phyloP scores from a whole-genome alignment of 2,329 filamentous ascomycete species.

The Dactylellina parvicollis region DNA sequence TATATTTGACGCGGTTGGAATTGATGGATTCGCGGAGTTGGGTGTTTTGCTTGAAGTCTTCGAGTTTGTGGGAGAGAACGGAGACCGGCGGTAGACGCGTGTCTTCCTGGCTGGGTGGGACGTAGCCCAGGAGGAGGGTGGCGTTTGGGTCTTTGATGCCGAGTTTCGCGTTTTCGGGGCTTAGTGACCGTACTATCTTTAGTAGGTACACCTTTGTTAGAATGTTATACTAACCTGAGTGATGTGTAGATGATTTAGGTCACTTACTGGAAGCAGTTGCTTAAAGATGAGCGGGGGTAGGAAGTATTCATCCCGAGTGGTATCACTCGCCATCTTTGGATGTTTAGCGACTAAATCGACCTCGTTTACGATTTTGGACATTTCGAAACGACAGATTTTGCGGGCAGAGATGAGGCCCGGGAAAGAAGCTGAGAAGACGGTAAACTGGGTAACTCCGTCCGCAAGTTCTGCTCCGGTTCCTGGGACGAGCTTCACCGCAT shows the following conservation, averaged over 20 bases:
- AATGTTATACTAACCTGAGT: too few species aligned
- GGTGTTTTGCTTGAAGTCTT: neutral
- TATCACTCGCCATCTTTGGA: slow-evolving; percentile 5
- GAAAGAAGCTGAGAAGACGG: neutral
- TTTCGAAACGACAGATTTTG: slow-evolving; percentile 22
- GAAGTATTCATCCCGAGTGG: slow-evolving; percentile 7
- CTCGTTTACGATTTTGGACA: slow-evolving; percentile 44
- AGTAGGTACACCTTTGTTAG: too few species aligned
- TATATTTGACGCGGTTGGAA: neutral
- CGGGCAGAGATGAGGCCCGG: slow-evolving; percentile 8
- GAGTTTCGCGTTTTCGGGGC: neutral
- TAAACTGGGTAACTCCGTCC: neutral
- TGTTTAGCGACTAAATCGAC: slow-evolving; percentile 9
- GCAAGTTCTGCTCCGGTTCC: neutral
- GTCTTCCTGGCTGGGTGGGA: neutral
- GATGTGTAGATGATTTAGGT: too few species aligned
- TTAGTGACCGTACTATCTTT: slow-evolving; percentile 1
- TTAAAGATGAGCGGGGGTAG: slow-evolving; percentile 2
- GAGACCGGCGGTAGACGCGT: neutral
- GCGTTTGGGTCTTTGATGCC: slow-evolving; percentile 8
- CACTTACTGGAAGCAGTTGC: slow-evolving; percentile 1
- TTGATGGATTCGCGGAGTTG: neutral
- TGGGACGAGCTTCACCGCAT: neutral
- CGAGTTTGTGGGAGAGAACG: neutral
- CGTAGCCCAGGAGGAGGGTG: neutral